phyloP scores from a whole-genome alignment of 257 asterid genomes.

The Solanum stenotomum region DNA sequence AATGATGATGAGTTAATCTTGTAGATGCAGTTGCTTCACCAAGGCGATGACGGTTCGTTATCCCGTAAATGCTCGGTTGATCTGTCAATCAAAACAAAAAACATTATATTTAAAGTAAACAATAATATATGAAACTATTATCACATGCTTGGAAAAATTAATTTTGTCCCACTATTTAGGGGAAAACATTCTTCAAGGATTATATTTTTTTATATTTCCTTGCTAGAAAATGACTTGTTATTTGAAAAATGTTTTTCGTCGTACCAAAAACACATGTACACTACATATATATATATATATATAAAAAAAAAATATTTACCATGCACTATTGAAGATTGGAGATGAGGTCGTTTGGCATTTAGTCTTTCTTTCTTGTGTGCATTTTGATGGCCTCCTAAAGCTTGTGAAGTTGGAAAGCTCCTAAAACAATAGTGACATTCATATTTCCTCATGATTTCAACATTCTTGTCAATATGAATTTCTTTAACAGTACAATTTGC shows the following conservation, averaged over 20 bases:
- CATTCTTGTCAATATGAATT: background rate
- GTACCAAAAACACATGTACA: background rate
- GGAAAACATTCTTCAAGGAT: background rate
- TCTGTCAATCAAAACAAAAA: constrained; percentile 5
- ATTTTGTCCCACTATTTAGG: background rate
- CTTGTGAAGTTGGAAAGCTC: constrained; percentile 88
- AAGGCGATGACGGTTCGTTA: constrained; percentile 33
- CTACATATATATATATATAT: background rate
- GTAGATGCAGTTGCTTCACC: constrained; percentile 8
- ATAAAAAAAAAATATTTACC: constrained; percentile 8
- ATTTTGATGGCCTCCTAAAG: constrained; percentile 92
- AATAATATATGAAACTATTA: background rate
- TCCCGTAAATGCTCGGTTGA: constrained; percentile 31
- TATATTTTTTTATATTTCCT: background rate
- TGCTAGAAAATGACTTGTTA: background rate
- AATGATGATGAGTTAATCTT: background rate
- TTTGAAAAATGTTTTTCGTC: background rate
- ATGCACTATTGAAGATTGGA: constrained; percentile 52
- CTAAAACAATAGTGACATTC: constrained; percentile 88
- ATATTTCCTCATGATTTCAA: constrained; percentile 32
- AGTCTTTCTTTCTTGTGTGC: constrained; percentile 90
- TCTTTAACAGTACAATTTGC: background rate
- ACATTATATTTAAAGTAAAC: background rate
- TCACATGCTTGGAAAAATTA: background rate
- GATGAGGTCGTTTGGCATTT: constrained; percentile 61